Evolutionary conservation across 805 yeast species (phyloP).

Genomic region (Gaillardinia entomophila): DNA sequence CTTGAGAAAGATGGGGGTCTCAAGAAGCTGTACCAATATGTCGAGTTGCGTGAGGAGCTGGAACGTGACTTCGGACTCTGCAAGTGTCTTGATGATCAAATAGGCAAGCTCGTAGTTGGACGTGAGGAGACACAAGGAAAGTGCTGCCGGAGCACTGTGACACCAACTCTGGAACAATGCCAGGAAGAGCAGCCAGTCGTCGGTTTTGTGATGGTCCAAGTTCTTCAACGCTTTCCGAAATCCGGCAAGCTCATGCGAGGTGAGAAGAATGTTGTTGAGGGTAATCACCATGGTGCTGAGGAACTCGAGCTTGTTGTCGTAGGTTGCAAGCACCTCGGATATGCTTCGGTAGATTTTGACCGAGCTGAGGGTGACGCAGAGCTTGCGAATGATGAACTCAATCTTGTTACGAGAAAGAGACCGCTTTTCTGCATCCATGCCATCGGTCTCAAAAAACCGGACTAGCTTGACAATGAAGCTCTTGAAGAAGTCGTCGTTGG

Average conservation of each 20-base stretch:
- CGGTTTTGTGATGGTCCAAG: constrained; percentile 46
- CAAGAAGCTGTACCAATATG: constrained; percentile 80
- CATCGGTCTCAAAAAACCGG: constrained; percentile 62
- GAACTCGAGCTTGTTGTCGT: constrained; percentile 56
- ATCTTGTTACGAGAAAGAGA: constrained; percentile 53
- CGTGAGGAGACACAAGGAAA: constrained; percentile 78
- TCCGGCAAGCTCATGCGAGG: constrained; percentile 72
- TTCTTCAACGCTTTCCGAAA: constrained; percentile 61
- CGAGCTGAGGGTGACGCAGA: constrained; percentile 75
- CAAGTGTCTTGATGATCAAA: constrained; percentile 72
- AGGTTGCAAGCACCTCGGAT: constrained; percentile 61
- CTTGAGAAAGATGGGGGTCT: constrained; percentile 87
- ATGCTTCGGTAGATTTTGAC: constrained; percentile 78
- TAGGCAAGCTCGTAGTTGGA: constrained; percentile 87
- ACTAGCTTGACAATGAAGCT: constrained; percentile 70
- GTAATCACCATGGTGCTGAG: constrained; percentile 80
- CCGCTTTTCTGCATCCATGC: constrained; percentile 17
- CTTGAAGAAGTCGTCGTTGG: constrained; percentile 70
- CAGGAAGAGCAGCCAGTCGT: constrained; percentile 67
- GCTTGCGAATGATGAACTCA: constrained; percentile 78
- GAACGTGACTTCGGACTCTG: constrained; percentile 75
- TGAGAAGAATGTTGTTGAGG: constrained; percentile 75
- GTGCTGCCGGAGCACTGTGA: constrained; percentile 80
- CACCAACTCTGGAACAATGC: constrained; percentile 87
- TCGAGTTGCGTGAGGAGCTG: constrained; percentile 82